These are phyloP conservation scores for Phellopilus nigrolimitatus DNA, from an alignment of 1,284 basidiomycete species.

Conservation along the genomic window DNA sequence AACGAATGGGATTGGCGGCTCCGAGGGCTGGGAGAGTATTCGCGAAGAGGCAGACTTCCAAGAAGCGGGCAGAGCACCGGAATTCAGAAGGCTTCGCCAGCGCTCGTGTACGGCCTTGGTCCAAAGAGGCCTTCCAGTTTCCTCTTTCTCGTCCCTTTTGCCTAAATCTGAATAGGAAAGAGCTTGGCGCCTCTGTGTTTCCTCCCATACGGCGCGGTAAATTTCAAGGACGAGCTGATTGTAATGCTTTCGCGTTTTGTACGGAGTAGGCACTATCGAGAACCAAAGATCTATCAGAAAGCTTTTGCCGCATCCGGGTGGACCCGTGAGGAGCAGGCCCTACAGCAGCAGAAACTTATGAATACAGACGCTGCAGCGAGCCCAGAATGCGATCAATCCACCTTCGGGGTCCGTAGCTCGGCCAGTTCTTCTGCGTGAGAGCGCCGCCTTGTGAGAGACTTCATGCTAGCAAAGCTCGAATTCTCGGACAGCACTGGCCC, in stretches of 20 bases:
- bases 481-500: background rate
- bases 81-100: constrained; percentile 30
- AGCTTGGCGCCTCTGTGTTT: constrained; percentile 44
- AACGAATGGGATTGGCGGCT: constrained; percentile 37
- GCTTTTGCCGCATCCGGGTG: constrained; percentile 75
- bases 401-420: constrained; percentile 53
- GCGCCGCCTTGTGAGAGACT: constrained; percentile 45
- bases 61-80: constrained; percentile 38
- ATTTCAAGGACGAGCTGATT: constrained; percentile 64
- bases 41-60: constrained; percentile 29
- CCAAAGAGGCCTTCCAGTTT: constrained; percentile 30
- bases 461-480: constrained; percentile 7
- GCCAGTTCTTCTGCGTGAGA: constrained; percentile 58
- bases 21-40: constrained; percentile 22
- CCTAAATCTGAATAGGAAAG: constrained; percentile 24
- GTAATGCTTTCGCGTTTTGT: constrained; percentile 65
- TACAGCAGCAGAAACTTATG: constrained; percentile 27
- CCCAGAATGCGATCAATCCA: constrained; percentile 23
- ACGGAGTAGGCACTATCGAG: constrained; percentile 49
- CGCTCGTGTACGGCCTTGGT: constrained; percentile 35
- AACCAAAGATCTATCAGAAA: constrained; percentile 68
- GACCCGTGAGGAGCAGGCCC: constrained; percentile 74
- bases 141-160: constrained; percentile 22
- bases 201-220: constrained; percentile 60
- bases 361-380: background rate